phyloP scores from a whole-genome alignment of 768 basidiomycete genomes.

The Russula emetica region DNA sequence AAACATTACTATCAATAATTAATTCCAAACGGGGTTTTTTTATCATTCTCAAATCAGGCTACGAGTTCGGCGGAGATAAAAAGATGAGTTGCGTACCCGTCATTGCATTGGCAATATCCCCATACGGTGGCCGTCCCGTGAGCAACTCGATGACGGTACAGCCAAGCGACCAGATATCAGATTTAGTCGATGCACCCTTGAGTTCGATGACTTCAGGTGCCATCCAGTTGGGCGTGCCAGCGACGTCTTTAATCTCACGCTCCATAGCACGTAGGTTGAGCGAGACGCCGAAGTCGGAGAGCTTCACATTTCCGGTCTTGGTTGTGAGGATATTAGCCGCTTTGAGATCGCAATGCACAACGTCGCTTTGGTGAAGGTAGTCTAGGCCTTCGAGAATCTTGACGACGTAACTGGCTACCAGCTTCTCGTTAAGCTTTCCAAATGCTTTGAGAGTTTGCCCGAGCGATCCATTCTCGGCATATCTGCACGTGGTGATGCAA shows the following conservation, averaged over 20 bases:
- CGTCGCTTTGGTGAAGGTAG: constrained; percentile 84
- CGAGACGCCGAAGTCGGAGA: constrained; percentile 97
- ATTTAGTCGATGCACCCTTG: constrained; percentile 87
- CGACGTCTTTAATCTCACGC: constrained; percentile 76
- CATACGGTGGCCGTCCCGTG: constrained; percentile 89
- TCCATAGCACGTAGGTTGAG: constrained; percentile 91
- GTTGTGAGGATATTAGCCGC: constrained; percentile 99
- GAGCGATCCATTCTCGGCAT: constrained; percentile 93
- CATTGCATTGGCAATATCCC: constrained; percentile 86
- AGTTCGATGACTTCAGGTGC: constrained; percentile 97
- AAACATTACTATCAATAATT: constrained; percentile 72
- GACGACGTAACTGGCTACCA: constrained; percentile 90
- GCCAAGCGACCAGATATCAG: constrained; percentile 93
- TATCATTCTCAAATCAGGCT: not conserved
- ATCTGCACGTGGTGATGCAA: constrained; percentile 47
- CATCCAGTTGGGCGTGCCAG: constrained; percentile 99
- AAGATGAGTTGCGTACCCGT: constrained; percentile 49
- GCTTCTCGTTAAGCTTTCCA: constrained; percentile 86
- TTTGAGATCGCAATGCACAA: constrained; percentile 97
- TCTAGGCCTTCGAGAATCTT: constrained; percentile 95
- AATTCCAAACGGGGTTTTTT: not conserved
- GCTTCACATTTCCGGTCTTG: constrained; percentile 95
- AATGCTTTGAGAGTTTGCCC: constrained; percentile 91
- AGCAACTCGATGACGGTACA: constrained; percentile 94
- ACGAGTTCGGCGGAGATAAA: not conserved